Evolutionary conservation across 106 monocot genomes (phyloP).

Genomic region (Amphibolis antarctica): DNA sequence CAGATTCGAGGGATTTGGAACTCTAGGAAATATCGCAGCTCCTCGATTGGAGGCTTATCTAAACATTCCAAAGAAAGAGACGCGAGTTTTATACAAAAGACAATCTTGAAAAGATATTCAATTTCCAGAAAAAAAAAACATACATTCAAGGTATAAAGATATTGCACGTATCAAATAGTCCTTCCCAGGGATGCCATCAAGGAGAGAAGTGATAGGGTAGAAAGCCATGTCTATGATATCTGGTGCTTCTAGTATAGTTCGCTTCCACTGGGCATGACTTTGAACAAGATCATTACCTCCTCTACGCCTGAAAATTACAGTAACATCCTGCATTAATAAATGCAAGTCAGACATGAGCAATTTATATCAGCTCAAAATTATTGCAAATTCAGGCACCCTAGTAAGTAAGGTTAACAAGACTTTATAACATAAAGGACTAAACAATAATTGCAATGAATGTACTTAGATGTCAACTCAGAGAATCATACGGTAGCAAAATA

Average conservation of each 20-base stretch:
- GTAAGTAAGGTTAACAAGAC: too few species aligned
- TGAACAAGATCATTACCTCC: conserved; percentile 81
- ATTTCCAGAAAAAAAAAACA: not conserved
- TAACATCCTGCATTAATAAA: conserved; percentile 57
- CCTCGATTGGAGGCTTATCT: conserved; percentile 90
- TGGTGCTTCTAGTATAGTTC: conserved; percentile 51
- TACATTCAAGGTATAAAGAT: conserved; percentile 78
- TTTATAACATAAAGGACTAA: too few species aligned
- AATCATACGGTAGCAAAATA: too few species aligned
- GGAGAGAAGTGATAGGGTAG: conserved; percentile 53
- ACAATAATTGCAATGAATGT: too few species aligned
- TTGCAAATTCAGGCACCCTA: too few species aligned
- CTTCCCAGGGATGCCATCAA: conserved; percentile 63
- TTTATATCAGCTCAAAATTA: not conserved
- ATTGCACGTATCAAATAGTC: conserved; percentile 74
- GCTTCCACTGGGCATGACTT: conserved; percentile 50
- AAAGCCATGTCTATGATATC: conserved; percentile 83
- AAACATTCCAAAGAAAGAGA: not conserved
- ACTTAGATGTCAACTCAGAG: too few species aligned
- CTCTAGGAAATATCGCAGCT: conserved; percentile 69
- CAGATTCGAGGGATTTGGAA: conserved; percentile 71
- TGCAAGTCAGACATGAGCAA: conserved; percentile 2
- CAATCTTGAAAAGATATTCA: not conserved
- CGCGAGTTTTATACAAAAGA: not conserved
- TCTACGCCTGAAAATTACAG: conserved; percentile 83